phyloP scores from a whole-genome alignment of 371 early-diverging fungal genomes.

The Ordospora colligata region DNA sequence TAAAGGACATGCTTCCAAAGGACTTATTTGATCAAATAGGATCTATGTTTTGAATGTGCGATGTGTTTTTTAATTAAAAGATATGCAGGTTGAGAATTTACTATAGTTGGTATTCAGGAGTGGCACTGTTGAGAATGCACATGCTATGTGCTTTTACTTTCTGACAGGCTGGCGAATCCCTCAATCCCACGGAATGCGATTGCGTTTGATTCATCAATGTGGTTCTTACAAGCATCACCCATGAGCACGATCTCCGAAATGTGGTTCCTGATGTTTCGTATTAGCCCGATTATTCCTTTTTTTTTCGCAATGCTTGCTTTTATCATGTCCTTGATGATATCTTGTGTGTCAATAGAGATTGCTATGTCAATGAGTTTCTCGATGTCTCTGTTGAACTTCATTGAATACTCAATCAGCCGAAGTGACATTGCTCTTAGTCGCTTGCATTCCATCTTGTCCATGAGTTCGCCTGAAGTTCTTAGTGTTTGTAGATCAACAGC shows the following conservation, averaged over 20 bases:
- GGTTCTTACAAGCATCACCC: neutral
- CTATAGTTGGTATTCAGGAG: neutral
- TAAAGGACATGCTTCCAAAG: slow-evolving; percentile 33
- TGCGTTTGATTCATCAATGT: neutral
- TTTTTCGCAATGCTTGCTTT: neutral
- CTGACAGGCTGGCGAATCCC: neutral
- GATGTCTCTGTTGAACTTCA: neutral
- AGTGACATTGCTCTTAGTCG: neutral
- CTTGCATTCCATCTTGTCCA: neutral
- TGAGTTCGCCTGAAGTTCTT: neutral
- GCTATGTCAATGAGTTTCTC: slow-evolving; percentile 4
- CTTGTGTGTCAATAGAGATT: neutral
- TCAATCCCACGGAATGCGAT: slow-evolving; percentile 1
- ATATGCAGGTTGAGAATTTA: neutral
- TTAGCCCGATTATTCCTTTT: neutral
- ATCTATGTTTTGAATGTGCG: neutral
- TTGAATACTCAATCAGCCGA: neutral
- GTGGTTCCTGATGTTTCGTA: neutral
- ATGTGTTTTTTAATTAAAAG: neutral
- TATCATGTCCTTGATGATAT: neutral
- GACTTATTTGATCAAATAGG: slow-evolving; percentile 31
- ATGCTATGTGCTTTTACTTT: no score
- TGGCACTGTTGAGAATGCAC: neutral
- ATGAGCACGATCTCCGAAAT: slow-evolving; percentile 19
- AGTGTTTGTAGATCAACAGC: neutral